Conservation (phyloP, 148 eudicot genomes). For the Vaccinium darrowii region DNA sequence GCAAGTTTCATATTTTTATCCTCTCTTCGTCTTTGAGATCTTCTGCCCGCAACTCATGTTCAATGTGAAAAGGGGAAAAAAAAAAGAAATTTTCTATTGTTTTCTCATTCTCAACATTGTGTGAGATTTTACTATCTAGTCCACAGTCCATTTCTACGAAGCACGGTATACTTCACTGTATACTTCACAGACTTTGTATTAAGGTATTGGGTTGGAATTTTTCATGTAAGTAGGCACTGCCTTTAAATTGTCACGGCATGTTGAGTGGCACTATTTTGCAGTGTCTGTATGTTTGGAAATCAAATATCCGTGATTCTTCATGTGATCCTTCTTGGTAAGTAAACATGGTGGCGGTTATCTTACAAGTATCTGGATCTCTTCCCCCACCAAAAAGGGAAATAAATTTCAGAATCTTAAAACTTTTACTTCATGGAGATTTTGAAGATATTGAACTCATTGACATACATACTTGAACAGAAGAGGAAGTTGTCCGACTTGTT, state of each 20-base stretch:
- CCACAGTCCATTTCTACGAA: too few species aligned
- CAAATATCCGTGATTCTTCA: background rate
- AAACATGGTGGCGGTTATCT: background rate
- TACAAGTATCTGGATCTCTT: background rate
- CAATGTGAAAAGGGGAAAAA: too few species aligned
- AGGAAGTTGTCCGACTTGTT: conserved; percentile 49
- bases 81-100: too few species aligned
- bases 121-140: too few species aligned
- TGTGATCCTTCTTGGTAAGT: background rate
- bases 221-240: background rate
- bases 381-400: background rate
- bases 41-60: too few species aligned
- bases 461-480: conserved; percentile 36
- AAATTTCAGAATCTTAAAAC: background rate
- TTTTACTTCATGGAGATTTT: conserved; percentile 16
- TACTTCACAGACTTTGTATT: background rate
- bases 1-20: too few species aligned
- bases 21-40: too few species aligned
- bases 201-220: background rate
- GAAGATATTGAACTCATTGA: background rate
- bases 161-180: too few species aligned
- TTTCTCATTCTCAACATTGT: too few species aligned
- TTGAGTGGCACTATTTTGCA: background rate
- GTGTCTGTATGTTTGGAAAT: background rate
- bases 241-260: background rate